phyloP scores from a whole-genome alignment of 2,329 filamentous ascomycete species.

The Coleophoma crateriformis region DNA sequence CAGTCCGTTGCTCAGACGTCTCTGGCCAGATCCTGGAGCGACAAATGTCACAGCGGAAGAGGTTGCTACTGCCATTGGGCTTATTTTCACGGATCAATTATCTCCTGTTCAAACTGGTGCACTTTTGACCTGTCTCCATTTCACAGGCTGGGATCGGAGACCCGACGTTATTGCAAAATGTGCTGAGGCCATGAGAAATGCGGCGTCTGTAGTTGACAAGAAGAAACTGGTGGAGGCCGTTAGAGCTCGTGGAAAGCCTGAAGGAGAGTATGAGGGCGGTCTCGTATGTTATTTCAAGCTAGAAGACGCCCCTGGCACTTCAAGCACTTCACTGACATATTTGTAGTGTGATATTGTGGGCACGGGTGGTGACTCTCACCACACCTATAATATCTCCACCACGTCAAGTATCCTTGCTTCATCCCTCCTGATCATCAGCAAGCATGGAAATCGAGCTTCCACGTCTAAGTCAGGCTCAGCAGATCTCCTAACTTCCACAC shows the following conservation, averaged over 20 bases:
- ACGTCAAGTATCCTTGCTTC: slow-evolving; percentile 91
- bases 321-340: slow-evolving; percentile 3
- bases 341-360: slow-evolving; percentile 83
- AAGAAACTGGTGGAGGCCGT: slow-evolving; percentile 56
- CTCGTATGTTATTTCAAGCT: slow-evolving; percentile 52
- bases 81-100: slow-evolving; percentile 86
- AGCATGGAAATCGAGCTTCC: slow-evolving; percentile 93
- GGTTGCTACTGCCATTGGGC: slow-evolving; percentile 82
- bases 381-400: slow-evolving; percentile 97
- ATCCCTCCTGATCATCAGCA: slow-evolving; percentile 77
- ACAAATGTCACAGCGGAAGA: slow-evolving; percentile 63
- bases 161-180: slow-evolving; percentile 84
- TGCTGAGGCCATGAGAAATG: slow-evolving; percentile 76
- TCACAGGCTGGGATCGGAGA: slow-evolving; percentile 77
- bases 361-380: slow-evolving; percentile 92
- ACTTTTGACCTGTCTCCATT: slow-evolving; percentile 85
- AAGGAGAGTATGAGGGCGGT: slow-evolving; percentile 76
- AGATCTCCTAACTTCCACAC: slow-evolving; percentile 76
- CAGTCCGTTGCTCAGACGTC: slow-evolving; percentile 65
- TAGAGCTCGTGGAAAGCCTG: slow-evolving; percentile 50
- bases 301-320: neutral
- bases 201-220: slow-evolving; percentile 67
- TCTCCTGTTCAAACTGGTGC: slow-evolving; percentile 86
- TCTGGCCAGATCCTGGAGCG: slow-evolving; percentile 53
- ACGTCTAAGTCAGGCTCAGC: slow-evolving; percentile 95